A percentile compares a stretch with the other conserved stretches of the same genome.
Evolutionary conservation across 345 rosid species (phyloP).

Genomic region (Raphanus raphanistrum): DNA sequence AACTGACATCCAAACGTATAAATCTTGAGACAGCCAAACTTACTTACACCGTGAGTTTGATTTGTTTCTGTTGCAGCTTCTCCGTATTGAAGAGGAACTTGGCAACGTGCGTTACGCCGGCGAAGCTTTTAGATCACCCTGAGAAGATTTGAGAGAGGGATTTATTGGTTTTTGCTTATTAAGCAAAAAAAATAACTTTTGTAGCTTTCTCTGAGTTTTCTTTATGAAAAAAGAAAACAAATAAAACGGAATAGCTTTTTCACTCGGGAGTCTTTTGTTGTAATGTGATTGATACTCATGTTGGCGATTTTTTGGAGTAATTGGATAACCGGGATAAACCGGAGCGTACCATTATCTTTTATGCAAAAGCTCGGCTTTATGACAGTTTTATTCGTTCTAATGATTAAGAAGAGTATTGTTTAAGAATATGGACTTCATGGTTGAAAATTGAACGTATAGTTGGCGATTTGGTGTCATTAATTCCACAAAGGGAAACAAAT

Average conservation of each 20-base stretch:
- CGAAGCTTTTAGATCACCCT: conserved; percentile 85
- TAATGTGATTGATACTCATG: conserved; percentile 11
- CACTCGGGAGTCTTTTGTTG: conserved; percentile 7
- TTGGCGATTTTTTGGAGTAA: conserved; percentile 9
- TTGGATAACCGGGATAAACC: conserved; percentile 10
- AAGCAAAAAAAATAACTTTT: not conserved
- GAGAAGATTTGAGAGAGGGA: conserved; percentile 25
- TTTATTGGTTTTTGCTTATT: conserved; percentile 18
- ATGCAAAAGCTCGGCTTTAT: not conserved
- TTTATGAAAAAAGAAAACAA: not conserved
- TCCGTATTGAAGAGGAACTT: conserved; percentile 95
- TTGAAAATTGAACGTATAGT: not conserved
- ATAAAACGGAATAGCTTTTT: conserved; percentile 14
- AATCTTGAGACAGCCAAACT: not conserved
- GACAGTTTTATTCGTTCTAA: not conserved
- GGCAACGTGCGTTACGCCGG: conserved; percentile 86
- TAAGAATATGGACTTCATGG: not conserved
- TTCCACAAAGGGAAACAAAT: not conserved
- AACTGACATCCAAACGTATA: conserved; percentile 7
- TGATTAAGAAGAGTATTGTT: not conserved
- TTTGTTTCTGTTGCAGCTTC: conserved; percentile 62
- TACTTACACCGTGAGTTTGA: not conserved
- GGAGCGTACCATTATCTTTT: conserved; percentile 5
- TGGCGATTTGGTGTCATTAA: not conserved
- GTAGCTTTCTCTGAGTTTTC: conserved; percentile 12